Percentiles rank a stretch among this genome's conserved stretches.
Conservation (phyloP, 2,329 filamentous ascomycete genomes). For the Septoria petroselini region DNA sequence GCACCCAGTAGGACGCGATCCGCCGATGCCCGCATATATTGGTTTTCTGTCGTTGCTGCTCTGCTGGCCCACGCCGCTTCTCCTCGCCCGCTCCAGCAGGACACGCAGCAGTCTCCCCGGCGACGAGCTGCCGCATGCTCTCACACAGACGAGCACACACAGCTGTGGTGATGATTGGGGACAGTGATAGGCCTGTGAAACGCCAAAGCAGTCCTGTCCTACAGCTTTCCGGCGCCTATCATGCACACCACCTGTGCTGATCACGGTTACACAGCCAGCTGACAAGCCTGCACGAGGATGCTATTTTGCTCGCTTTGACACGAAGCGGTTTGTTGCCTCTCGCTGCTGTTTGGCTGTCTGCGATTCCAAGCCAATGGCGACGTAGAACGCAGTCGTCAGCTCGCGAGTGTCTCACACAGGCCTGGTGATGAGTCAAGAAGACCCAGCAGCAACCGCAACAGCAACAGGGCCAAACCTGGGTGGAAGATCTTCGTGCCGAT, state of each 20-base stretch:
- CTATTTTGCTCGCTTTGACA: neutral
- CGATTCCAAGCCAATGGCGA: too few species aligned
- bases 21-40: conserved; percentile 1
- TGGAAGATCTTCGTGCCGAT: conserved; percentile 6
- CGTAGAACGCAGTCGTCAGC: too few species aligned
- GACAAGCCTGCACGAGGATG: conserved; percentile 2
- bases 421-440: too few species aligned
- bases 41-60: too few species aligned
- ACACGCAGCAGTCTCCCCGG: neutral
- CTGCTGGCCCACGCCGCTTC: too few species aligned
- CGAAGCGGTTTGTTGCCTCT: neutral
- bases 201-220: neutral
- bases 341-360: too few species aligned
- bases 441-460: too few species aligned
- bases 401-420: too few species aligned
- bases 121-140: neutral
- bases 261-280: conserved; percentile 8
- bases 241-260: conserved; percentile 13
- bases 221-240: conserved; percentile 13
- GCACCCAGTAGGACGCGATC: conserved; percentile 17
- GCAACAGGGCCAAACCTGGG: neutral
- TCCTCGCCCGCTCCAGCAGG: too few species aligned
- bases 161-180: neutral
- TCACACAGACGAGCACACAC: neutral
- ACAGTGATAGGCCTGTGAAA: conserved; percentile 14